Percentiles rank a stretch among this genome's conserved stretches.
Evolutionary conservation across 1,284 basidiomycete genomes (phyloP).

Genomic region (Leccinum huronense): DNA sequence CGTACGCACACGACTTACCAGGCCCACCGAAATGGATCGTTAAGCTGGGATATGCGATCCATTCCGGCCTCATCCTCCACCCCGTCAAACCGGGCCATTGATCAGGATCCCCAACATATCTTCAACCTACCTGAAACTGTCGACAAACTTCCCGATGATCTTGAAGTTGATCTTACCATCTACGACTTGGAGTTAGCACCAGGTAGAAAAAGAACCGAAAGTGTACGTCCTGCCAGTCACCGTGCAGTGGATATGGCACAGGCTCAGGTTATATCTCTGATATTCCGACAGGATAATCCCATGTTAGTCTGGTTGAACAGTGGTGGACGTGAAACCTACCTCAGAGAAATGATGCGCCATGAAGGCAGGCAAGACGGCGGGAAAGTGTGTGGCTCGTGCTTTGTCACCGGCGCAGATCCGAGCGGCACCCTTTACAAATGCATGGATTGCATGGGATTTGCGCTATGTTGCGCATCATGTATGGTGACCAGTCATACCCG

Average conservation of each 20-base stretch:
- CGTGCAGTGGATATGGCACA: no score
- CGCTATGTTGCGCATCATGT: background rate
- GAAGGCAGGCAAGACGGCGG: background rate
- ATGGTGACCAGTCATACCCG: background rate
- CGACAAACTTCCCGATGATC: background rate
- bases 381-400: background rate
- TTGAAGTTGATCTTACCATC: background rate
- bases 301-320: conserved; percentile 1
- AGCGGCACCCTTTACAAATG: background rate
- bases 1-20: background rate
- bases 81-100: background rate
- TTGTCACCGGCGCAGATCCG: background rate
- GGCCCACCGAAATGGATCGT: background rate
- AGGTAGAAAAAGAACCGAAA: background rate
- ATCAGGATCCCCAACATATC: background rate
- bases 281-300: background rate
- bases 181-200: background rate
- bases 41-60: background rate
- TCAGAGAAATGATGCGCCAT: background rate
- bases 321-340: background rate
- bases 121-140: background rate
- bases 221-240: background rate
- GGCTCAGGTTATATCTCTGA: background rate
- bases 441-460: background rate
- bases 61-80: background rate